A percentile compares a stretch with the other conserved stretches of the same genome.
Evolutionary conservation across 2,329 filamentous ascomycete species (phyloP).

Genomic region (Epichloe festucae): DNA sequence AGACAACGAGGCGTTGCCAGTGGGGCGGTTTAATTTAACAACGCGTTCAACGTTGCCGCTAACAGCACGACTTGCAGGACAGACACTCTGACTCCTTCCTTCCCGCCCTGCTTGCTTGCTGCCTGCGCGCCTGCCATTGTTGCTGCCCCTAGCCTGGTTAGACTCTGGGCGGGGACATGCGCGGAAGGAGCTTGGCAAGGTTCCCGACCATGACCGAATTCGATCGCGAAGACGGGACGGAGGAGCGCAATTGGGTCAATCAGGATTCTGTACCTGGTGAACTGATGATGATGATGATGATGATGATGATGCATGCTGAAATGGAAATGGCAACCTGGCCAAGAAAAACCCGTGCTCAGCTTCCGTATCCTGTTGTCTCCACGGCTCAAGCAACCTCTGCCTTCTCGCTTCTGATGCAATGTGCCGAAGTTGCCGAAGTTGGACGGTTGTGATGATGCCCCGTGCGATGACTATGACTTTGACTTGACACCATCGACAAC

Average conservation of each 20-base stretch:
- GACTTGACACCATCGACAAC: background rate
- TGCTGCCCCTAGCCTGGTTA: background rate
- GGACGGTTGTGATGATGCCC: background rate
- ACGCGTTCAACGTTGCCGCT: background rate
- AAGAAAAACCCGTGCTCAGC: no score
- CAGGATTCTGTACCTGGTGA: background rate
- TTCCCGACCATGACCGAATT: background rate
- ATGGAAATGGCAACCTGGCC: no score
- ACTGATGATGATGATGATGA: background rate
- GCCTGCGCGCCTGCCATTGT: background rate
- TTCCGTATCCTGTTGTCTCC: background rate
- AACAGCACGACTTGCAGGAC: background rate
- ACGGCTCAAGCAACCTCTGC: background rate
- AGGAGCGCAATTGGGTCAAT: background rate
- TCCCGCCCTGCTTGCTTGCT: no score
- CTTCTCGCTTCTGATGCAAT: background rate
- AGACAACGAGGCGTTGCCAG: background rate
- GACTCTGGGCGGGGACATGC: background rate
- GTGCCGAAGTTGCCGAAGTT: constrained; percentile 1
- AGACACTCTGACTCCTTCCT: no score
- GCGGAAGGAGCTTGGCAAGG: background rate
- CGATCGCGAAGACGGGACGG: constrained; percentile 2
- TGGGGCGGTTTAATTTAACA: background rate
- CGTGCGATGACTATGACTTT: background rate
- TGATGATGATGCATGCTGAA: background rate